phyloP scores from a whole-genome alignment of 805 yeast genomes.

The Tetrapisispora nanseiensis region DNA sequence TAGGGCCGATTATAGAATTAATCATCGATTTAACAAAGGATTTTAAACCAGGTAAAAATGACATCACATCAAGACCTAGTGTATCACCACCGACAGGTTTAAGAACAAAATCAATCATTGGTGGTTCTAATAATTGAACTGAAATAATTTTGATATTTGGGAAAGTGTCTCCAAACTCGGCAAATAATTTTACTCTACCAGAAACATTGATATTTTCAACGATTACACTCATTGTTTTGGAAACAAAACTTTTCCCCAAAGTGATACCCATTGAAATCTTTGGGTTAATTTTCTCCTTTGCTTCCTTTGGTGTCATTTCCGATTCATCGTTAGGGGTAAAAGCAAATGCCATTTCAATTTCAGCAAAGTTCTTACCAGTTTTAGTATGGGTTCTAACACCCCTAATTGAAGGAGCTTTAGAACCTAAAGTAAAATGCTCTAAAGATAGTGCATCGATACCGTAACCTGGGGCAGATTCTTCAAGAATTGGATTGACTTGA shows the following conservation, averaged over 20 bases:
- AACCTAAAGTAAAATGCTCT: slow-evolving; percentile 71
- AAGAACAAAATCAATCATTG: slow-evolving; percentile 65
- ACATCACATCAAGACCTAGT: slow-evolving; percentile 78
- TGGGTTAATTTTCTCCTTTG: slow-evolving; percentile 62
- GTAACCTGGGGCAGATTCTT: slow-evolving; percentile 70
- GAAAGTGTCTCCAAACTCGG: slow-evolving; percentile 52
- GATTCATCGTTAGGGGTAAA: slow-evolving; percentile 77
- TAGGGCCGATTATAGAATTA: slow-evolving; percentile 62
- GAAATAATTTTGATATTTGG: slow-evolving; percentile 74
- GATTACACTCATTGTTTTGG: slow-evolving; percentile 65
- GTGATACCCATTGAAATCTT: slow-evolving; percentile 74
- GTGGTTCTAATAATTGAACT: slow-evolving; percentile 66
- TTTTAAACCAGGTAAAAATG: slow-evolving; percentile 70
- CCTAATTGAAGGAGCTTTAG: slow-evolving; percentile 69
- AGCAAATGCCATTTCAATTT: slow-evolving; percentile 78
- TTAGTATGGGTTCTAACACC: slow-evolving; percentile 65
- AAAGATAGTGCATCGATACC: slow-evolving; percentile 67
- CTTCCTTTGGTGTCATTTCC: slow-evolving; percentile 71
- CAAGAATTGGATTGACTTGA: slow-evolving; percentile 56
- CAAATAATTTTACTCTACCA: slow-evolving; percentile 58
- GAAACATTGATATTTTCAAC: slow-evolving; percentile 73
- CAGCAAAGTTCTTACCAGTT: slow-evolving; percentile 54
- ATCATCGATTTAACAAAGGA: slow-evolving; percentile 60
- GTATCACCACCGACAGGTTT: slow-evolving; percentile 87
- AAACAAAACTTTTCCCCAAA: slow-evolving; percentile 70